phyloP scores from a whole-genome alignment of 2,329 filamentous ascomycete genomes.

The Rutstroemia sydowiana region DNA sequence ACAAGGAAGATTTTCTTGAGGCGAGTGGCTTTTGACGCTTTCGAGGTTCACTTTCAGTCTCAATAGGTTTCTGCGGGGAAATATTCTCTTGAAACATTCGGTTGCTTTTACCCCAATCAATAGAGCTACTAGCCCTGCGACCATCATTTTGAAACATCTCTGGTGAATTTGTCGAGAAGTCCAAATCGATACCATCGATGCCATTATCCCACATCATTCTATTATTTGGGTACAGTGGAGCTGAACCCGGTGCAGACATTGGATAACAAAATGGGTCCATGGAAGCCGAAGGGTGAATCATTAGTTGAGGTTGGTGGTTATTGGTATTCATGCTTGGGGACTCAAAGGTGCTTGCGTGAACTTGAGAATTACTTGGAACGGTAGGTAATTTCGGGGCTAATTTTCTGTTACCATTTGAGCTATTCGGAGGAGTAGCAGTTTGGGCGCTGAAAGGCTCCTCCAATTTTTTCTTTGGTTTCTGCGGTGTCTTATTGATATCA shows the following conservation, averaged over 20 bases:
- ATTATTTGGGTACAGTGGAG: constrained; percentile 37
- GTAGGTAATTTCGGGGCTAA: constrained; percentile 37
- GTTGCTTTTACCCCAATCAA: constrained; percentile 50
- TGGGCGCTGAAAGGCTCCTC: constrained; percentile 34
- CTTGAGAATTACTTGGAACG: constrained; percentile 28
- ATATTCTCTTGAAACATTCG: constrained; percentile 46
- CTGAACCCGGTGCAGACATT: constrained; percentile 48
- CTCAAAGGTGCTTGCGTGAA: constrained; percentile 23
- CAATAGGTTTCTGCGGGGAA: constrained; percentile 16
- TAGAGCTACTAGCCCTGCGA: constrained; percentile 43
- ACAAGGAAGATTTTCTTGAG: constrained; percentile 30
- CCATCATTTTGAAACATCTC: constrained; percentile 25
- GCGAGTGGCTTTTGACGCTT: constrained; percentile 42
- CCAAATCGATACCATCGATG: constrained; percentile 52
- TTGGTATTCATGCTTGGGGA: constrained; percentile 14
- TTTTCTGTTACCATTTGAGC: constrained; percentile 48
- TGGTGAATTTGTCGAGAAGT: constrained; percentile 40
- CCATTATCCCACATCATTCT: constrained; percentile 47
- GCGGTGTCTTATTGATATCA: constrained; percentile 34
- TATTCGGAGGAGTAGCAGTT: constrained; percentile 53
- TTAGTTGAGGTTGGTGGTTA: constrained; percentile 39
- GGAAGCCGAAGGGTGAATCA: constrained; percentile 41
- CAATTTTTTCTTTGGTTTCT: constrained; percentile 31
- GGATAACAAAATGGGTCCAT: constrained; percentile 54
- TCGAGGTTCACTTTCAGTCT: constrained; percentile 20